Evolutionary conservation across 192 early-diverging fungal species (phyloP), one percentile per base, ranked within the genome.

Genomic region (Thamnidium elegans): DNA sequence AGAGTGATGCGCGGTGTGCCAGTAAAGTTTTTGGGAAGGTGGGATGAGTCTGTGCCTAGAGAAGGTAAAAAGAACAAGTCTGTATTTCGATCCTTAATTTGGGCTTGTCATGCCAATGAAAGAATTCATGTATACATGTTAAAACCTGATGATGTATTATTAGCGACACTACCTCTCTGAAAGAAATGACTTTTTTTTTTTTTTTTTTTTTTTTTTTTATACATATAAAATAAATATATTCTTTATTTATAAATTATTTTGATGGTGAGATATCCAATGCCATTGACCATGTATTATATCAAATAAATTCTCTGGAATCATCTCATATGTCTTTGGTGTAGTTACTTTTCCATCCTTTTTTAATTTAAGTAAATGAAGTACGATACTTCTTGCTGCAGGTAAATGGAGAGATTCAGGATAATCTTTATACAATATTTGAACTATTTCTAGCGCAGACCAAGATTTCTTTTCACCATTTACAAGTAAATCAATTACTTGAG

Each of bases 401-500:
- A 55, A n/a, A 36, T 84, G 78, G 20, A 87, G 51, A 7, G 61
- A 67, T 15, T 66, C 53, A 0, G 86, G 86, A 53, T 87, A 84
- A 8, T 73, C 77, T 17, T 68, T 68, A 60, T 88, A 88, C 3
- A 88, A 64, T 6, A 82, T 70, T 30, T 69, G 45, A 9, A 84
- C 81, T 26, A 88, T 82, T 8, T 88, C 78, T 67, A 74, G 64
- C 0, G 78, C 59, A 3, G 77, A 75, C 65, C 70, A 82, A 50
- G 13, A 4, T 30, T 46, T 20, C 4, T 6, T n/a, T 8, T 36
- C 26, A 14, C 56, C 14, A 15, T n/a, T 23, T 19, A 51, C 13
- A 4, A 90, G 51, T 2, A 85, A 74, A 0, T 58, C 62, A n/a
- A 89, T 8, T 50, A 96, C 89, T 70, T 94, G 85, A 11, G 72